Evolutionary conservation across 2,329 filamentous ascomycete genomes (phyloP).

Genomic region (Colletotrichum simmondsii): DNA sequence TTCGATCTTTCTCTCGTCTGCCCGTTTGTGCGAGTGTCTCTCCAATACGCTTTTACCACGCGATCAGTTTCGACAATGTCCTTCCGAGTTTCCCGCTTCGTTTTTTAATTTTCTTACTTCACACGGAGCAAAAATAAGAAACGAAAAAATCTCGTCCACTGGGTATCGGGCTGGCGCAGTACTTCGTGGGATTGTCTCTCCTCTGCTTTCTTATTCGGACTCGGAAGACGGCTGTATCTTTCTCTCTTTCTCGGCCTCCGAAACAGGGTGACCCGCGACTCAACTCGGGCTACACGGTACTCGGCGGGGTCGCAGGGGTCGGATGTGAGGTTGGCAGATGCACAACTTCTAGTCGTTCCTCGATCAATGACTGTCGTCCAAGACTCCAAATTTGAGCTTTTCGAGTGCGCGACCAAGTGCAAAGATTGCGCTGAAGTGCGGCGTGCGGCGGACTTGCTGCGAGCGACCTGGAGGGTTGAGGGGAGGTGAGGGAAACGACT

Average conservation of each 20-base stretch:
- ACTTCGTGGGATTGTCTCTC: conserved; percentile 21
- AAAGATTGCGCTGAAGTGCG: conserved; percentile 30
- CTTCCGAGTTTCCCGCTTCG: conserved; percentile 4
- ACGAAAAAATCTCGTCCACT: background rate
- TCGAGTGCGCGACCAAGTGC: conserved; percentile 26
- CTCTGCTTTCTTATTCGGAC: conserved; percentile 31
- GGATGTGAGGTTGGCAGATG: background rate
- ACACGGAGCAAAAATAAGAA: background rate
- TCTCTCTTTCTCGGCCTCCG: conserved; percentile 26
- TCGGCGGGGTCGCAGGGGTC: conserved; percentile 9
- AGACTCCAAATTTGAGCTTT: conserved; percentile 15
- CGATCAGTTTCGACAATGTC: background rate
- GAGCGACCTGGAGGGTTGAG: conserved; percentile 28
- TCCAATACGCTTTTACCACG: background rate
- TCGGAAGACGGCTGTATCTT: conserved; percentile 19
- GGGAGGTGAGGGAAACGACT: conserved; percentile 13
- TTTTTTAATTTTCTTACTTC: background rate
- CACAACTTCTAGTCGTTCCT: conserved; percentile 19
- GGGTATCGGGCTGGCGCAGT: background rate
- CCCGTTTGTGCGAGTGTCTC: background rate
- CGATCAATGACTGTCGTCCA: conserved; percentile 30
- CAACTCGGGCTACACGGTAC: conserved; percentile 30
- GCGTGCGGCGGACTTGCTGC: conserved; percentile 18
- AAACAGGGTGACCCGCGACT: conserved; percentile 26
- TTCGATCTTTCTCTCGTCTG: background rate